phyloP scores from a whole-genome alignment of 192 early-diverging fungal species.

The Polychytrium aggregatum region DNA sequence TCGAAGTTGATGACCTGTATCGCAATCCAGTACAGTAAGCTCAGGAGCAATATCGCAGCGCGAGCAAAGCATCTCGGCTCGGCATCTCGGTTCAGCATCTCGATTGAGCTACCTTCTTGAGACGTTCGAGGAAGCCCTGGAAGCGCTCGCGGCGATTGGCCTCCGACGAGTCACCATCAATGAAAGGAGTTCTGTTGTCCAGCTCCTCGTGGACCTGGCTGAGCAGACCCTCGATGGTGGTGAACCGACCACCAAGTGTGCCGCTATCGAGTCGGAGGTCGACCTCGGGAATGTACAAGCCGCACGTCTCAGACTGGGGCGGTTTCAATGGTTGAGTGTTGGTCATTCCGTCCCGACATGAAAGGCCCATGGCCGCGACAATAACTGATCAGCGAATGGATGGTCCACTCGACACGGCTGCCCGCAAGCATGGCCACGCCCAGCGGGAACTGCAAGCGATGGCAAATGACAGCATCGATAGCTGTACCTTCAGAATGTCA shows the following conservation, averaged over 20 bases:
- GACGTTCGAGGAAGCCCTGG: slow-evolving; percentile 51
- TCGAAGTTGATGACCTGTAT: slow-evolving; percentile 25
- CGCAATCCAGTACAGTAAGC: slow-evolving; percentile 9
- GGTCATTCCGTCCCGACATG: no score
- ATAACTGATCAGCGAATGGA: no score
- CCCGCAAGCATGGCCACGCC: no score
- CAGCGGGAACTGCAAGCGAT: no score
- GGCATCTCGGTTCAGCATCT: no score
- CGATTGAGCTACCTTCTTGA: slow-evolving; percentile 58
- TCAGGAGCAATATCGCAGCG: slow-evolving; percentile 7
- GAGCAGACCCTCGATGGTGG: slow-evolving; percentile 87
- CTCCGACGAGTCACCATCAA: slow-evolving; percentile 57
- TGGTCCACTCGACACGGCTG: no score
- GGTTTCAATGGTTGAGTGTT: no score
- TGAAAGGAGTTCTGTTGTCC: slow-evolving; percentile 47
- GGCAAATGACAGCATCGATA: no score
- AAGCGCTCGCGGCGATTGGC: slow-evolving; percentile 45
- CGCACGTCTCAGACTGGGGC: slow-evolving; percentile 74
- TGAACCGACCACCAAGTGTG: slow-evolving; percentile 89
- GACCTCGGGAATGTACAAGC: slow-evolving; percentile 78
- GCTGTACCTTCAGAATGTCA: slow-evolving; percentile 74
- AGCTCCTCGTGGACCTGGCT: slow-evolving; percentile 83
- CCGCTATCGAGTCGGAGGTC: slow-evolving; percentile 75
- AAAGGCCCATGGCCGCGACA: background rate
- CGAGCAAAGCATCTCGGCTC: no score